Conservation (phyloP, 805 yeast species). For the Spathaspora arborariae region DNA sequence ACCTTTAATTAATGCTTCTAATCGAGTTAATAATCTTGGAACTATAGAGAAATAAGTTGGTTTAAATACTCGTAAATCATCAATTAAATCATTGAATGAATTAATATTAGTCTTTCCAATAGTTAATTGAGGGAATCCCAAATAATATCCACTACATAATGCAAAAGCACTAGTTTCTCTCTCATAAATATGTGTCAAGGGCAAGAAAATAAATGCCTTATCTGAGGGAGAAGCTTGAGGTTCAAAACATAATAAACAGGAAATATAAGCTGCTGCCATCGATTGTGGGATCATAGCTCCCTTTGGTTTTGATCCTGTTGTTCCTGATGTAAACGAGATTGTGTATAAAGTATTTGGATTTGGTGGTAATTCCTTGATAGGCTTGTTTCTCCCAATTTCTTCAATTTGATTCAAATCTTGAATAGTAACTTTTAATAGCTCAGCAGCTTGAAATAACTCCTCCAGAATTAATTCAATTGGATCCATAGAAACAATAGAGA, state of each 20-base stretch:
- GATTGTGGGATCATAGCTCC: constrained; percentile 55
- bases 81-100: constrained; percentile 23
- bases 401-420: constrained; percentile 31
- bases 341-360: constrained; percentile 33
- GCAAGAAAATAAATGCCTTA: constrained; percentile 23
- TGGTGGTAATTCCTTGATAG: constrained; percentile 24
- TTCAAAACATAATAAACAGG: constrained; percentile 8
- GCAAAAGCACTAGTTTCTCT: constrained; percentile 22
- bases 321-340: constrained; percentile 50
- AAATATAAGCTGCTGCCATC: constrained; percentile 15
- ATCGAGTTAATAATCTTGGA: constrained; percentile 38
- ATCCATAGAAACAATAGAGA: constrained; percentile 57
- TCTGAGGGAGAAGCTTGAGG: constrained; percentile 8
- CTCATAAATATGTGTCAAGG: constrained; percentile 39
- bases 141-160: constrained; percentile 19
- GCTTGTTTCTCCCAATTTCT: constrained; percentile 37
- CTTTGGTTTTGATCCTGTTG: constrained; percentile 72
- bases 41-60: constrained; percentile 28
- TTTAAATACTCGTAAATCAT: constrained; percentile 24
- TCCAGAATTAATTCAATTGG: constrained; percentile 16
- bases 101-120: constrained; percentile 12
- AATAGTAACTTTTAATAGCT: constrained; percentile 19
- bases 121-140: constrained; percentile 28
- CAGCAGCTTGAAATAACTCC: constrained; percentile 18
- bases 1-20: constrained; percentile 19